Base-by-base conservation (phyloP, 306 rosid species). In the Crotalaria pallida region DNA sequence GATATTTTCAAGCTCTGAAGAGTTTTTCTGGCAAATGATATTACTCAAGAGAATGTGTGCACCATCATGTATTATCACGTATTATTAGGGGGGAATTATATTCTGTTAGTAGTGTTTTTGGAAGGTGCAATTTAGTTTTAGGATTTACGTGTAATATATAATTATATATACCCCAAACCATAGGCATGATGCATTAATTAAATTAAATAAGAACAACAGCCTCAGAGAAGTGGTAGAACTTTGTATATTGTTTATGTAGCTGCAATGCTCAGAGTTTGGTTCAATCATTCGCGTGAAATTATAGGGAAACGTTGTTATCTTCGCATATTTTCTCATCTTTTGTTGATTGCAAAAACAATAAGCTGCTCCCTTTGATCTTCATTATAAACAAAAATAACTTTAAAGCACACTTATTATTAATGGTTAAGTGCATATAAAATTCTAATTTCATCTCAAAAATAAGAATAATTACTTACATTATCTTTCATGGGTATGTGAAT, bases 201-300 rank as follows among this genome's bases (percentile, higher is more conserved):
- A 44, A 58, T 60, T 57, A 12, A 34, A 38, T 58, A 18, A 44
- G 56, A 21, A 48, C 22, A 23, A 22, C 63, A 38, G 33, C 33
- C 53, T 67, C 62, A 65, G 34, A 64, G 60, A 10, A n/a, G n/a
- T n/a, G n/a, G 49, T 62, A 48, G 55, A n/a, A 40, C 44, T 74
- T 72, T 78, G 81, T 80, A 72, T 23, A 72, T 52, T 71, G 58
- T n/a, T n/a, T n/a, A n/a, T n/a, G n/a, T n/a, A n/a, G n/a, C n/a
- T n/a, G n/a, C n/a, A n/a, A 29, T 65, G 62, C 24, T 74, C 33
- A 66, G 74, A 72, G 72, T 63, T 58, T 69, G 71, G 63, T 55
- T 67, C n/a, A 13, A 31, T 29, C 17, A 55, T 74, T 52, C 13
- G 10, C 53, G 59, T 66, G 62, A 38, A 27, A 27, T 27, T 27